These are phyloP conservation scores for Gremmenia infestans DNA, from an alignment of 2,329 filamentous ascomycete genomes.

Conservation along the genomic window DNA sequence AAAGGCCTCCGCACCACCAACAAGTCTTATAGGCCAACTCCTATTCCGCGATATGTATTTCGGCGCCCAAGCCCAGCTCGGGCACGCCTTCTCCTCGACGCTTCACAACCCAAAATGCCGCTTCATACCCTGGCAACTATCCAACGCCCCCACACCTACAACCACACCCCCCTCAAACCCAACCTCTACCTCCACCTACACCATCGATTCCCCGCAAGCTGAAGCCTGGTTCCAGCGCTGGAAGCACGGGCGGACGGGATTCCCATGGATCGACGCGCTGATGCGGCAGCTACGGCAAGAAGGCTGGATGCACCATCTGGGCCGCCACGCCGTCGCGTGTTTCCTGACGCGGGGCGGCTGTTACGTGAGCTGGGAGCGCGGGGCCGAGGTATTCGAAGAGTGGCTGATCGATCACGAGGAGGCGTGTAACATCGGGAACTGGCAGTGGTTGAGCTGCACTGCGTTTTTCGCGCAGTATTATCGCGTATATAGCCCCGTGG, in stretches of 20 bases:
- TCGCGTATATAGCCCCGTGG: conserved; percentile 64
- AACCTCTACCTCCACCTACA: conserved; percentile 49
- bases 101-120: conserved; percentile 60
- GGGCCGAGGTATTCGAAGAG: conserved; percentile 74
- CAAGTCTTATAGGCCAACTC: conserved; percentile 67
- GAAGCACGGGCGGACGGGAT: conserved; percentile 65
- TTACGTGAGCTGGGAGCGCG: conserved; percentile 75
- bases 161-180: conserved; percentile 36
- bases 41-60: conserved; percentile 84
- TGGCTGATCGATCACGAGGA: conserved; percentile 70
- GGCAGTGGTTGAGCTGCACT: conserved; percentile 73
- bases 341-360: conserved; percentile 77
- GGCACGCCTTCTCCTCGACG: conserved; percentile 59
- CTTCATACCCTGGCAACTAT: conserved; percentile 71
- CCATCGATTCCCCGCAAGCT: conserved; percentile 57
- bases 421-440: conserved; percentile 70
- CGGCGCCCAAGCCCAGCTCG: conserved; percentile 65
- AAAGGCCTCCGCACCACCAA: conserved; percentile 51
- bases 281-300: conserved; percentile 69
- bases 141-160: conserved; percentile 44
- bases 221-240: conserved; percentile 65
- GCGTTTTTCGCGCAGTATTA: conserved; percentile 72
- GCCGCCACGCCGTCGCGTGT: conserved; percentile 71
- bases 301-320: conserved; percentile 78
- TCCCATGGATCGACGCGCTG: conserved; percentile 75